phyloP scores from a whole-genome alignment of 257 asterid genomes.

The Ajuga chamaepitys region DNA sequence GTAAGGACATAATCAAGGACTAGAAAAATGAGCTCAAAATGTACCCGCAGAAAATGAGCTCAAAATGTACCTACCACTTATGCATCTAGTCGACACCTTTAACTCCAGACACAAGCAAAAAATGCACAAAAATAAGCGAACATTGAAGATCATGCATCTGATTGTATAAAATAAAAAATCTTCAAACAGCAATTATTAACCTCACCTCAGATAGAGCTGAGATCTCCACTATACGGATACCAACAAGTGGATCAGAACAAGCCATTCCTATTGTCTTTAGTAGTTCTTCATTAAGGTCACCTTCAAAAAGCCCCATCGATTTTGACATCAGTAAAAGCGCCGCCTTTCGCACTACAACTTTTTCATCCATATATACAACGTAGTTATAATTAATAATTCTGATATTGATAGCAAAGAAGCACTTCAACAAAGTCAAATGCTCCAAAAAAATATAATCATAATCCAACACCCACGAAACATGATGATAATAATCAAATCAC shows the following conservation, averaged over 20 bases:
- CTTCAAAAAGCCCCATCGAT: constrained; percentile 48
- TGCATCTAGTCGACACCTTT: neutral
- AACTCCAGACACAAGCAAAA: neutral
- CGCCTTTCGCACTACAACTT: constrained; percentile 94
- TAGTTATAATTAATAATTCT: too few species aligned
- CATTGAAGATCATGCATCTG: neutral
- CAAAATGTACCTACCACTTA: constrained; percentile 4
- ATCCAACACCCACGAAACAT: too few species aligned
- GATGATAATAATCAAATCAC: too few species aligned
- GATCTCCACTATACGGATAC: constrained; percentile 84
- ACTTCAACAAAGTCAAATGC: too few species aligned
- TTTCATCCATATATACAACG: constrained; percentile 86
- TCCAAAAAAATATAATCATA: too few species aligned
- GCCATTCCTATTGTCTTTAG: constrained; percentile 78
- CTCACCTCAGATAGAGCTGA: constrained; percentile 89
- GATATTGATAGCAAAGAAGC: too few species aligned
- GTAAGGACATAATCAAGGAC: too few species aligned
- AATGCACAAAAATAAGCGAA: neutral
- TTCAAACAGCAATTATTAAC: neutral
- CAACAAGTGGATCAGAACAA: constrained; percentile 94
- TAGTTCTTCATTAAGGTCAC: constrained; percentile 62
- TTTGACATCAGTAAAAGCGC: constrained; percentile 78
- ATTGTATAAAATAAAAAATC: neutral
- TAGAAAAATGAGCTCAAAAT: constrained; percentile 4
- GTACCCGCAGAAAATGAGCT: constrained; percentile 89